These are phyloP conservation scores for Mariannaea elegans DNA, from an alignment of 2,329 filamentous ascomycete species.

Conservation along the genomic window DNA sequence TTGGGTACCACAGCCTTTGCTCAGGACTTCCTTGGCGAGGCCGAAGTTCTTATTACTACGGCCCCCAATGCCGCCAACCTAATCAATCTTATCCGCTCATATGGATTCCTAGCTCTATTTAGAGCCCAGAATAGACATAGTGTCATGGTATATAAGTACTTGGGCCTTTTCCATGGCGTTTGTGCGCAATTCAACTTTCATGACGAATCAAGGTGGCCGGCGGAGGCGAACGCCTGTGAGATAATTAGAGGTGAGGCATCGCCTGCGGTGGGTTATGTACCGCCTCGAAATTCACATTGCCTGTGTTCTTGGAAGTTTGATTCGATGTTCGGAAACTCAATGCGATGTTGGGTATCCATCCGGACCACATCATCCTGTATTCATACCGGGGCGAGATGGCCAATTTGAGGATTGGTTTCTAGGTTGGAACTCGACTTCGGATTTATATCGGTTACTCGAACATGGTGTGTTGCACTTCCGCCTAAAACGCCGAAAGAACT, in stretches of 20 bases:
- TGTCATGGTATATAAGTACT: background rate
- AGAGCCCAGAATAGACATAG: conserved; percentile 5
- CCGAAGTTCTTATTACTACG: background rate
- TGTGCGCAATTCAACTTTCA: background rate
- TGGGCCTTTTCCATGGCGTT: background rate
- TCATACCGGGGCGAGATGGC: conserved; percentile 3
- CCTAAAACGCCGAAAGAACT: conserved; percentile 13
- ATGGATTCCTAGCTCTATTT: background rate
- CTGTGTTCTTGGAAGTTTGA: conserved; percentile 13
- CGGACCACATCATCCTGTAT: background rate
- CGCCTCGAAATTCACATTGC: conserved; percentile 17
- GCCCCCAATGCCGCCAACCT: background rate
- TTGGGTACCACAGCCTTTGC: background rate
- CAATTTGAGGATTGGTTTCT: conserved; percentile 54
- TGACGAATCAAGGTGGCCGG: conserved; percentile 1
- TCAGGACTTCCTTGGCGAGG: background rate
- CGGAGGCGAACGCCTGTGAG: background rate
- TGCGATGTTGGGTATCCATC: conserved; percentile 8
- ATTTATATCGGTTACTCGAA: conserved; percentile 63
- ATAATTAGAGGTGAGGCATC: conserved; percentile 20
- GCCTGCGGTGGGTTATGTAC: conserved; percentile 23
- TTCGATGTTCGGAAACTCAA: conserved; percentile 17
- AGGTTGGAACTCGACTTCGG: conserved; percentile 65
- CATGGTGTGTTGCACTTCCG: conserved; percentile 48
- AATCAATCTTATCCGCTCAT: background rate